Percentiles rank a stretch among this genome's conserved stretches.
Conservation (phyloP, 1,284 basidiomycete species). For the Rhodotorula sp. region DNA sequence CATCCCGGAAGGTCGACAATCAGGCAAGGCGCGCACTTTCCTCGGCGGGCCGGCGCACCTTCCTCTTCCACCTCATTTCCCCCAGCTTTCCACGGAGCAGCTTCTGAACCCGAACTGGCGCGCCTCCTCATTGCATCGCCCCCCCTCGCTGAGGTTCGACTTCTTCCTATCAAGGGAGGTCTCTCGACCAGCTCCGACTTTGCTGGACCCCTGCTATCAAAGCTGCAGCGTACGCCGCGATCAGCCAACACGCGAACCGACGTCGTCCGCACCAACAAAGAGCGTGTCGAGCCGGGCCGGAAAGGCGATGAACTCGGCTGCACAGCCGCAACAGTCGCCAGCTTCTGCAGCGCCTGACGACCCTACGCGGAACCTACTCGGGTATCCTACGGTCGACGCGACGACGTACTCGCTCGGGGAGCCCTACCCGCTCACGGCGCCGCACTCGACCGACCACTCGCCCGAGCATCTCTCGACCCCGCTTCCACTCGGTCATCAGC, state of each 20-base stretch:
- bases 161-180: slow-evolving; percentile 12
- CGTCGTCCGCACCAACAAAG: too few species aligned
- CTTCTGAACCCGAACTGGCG: background rate
- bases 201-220: too few species aligned
- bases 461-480: background rate
- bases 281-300: background rate
- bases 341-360: background rate
- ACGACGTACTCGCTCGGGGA: background rate
- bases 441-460: background rate
- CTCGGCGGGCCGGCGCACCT: background rate
- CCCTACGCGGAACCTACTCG: background rate
- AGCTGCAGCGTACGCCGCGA: too few species aligned
- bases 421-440: background rate
- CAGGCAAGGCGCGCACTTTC: slow-evolving; percentile 2
- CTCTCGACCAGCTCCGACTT: background rate
- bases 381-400: background rate
- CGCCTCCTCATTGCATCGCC: background rate
- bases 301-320: background rate
- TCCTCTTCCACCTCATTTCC: background rate
- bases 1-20: slow-evolving; percentile 2
- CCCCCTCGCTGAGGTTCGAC: background rate
- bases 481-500: background rate
- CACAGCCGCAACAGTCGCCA: background rate
- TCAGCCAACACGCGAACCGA: background rate
- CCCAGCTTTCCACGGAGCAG: background rate